These are phyloP conservation scores for Lichtheimia hyalospora DNA, from an alignment of 371 early-diverging fungal species.

Conservation along the genomic window DNA sequence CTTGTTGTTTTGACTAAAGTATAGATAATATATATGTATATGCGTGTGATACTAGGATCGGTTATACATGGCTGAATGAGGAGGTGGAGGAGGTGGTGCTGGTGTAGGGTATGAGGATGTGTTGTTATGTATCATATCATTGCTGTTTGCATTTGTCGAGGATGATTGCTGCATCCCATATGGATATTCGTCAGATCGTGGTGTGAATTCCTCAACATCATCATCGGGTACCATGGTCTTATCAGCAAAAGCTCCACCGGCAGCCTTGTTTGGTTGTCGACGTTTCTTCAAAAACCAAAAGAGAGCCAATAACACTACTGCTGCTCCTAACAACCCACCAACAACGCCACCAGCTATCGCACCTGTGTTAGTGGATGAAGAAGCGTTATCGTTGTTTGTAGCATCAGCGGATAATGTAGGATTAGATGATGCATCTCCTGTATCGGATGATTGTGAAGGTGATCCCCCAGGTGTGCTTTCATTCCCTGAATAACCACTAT, in stretches of 20 bases:
- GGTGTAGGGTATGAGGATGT: too few species aligned
- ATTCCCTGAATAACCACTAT: background rate
- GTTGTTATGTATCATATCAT: too few species aligned
- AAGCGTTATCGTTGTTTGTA: too few species aligned
- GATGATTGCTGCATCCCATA: too few species aligned
- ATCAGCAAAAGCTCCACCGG: too few species aligned
- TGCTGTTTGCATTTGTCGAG: too few species aligned
- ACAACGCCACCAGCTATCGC: background rate
- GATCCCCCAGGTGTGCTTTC: constrained; percentile 1
- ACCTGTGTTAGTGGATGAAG: background rate
- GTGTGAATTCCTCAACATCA: background rate
- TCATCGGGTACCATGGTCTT: background rate
- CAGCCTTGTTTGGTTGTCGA: background rate
- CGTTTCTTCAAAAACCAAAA: background rate
- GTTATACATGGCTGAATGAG: background rate
- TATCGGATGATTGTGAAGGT: too few species aligned
- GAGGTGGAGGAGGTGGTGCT: background rate
- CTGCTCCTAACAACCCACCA: background rate
- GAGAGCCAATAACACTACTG: background rate
- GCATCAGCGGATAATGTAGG: too few species aligned
- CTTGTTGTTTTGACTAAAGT: background rate
- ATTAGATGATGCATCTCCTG: too few species aligned
- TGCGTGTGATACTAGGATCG: too few species aligned
- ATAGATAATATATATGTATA: background rate
- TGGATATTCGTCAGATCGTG: background rate